A percentile compares a stretch with the other conserved stretches of the same genome.
These are phyloP conservation scores for Omphalotus guepiniiformis DNA, from an alignment of 768 basidiomycete genomes.

Conservation along the genomic window DNA sequence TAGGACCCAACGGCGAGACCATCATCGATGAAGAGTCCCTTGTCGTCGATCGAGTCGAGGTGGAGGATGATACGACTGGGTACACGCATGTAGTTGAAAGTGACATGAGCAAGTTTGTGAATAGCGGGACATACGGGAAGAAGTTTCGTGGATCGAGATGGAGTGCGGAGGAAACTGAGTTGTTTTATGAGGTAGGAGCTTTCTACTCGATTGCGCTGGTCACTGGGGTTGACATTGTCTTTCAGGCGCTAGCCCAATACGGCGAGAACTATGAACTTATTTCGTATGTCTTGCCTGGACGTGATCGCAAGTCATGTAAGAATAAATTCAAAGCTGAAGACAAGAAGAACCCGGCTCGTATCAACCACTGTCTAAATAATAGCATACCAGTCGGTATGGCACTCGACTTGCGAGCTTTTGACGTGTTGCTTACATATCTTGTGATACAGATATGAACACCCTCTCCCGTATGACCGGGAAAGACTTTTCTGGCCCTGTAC, in stretches of 20 bases:
- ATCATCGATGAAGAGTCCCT: conserved; percentile 84
- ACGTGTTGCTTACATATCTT: no score
- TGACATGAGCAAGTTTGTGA: conserved; percentile 81
- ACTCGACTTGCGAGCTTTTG: background rate
- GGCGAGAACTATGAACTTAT: conserved; percentile 94
- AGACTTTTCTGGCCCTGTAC: conserved; percentile 79
- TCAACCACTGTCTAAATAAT: conserved; percentile 72
- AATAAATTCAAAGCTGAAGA: conserved; percentile 93
- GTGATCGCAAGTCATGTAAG: conserved; percentile 86
- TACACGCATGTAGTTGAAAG: conserved; percentile 81
- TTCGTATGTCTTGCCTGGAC: conserved; percentile 77
- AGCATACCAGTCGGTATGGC: conserved; percentile 71
- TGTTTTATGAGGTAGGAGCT: conserved; percentile 73
- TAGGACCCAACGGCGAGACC: conserved; percentile 83
- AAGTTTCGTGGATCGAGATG: conserved; percentile 80
- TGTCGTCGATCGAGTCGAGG: conserved; percentile 61
- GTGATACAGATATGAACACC: conserved; percentile 58
- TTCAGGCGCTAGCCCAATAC: conserved; percentile 84
- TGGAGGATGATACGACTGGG: conserved; percentile 61
- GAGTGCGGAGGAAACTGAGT: conserved; percentile 86
- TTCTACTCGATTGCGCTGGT: background rate
- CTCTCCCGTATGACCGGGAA: conserved; percentile 80
- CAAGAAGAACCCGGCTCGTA: conserved; percentile 70
- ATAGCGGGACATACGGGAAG: conserved; percentile 77
- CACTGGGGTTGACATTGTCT: conserved; percentile 10